Base-by-base conservation (phyloP, 106 monocot genomes). In the Cymbidium sinense region DNA sequence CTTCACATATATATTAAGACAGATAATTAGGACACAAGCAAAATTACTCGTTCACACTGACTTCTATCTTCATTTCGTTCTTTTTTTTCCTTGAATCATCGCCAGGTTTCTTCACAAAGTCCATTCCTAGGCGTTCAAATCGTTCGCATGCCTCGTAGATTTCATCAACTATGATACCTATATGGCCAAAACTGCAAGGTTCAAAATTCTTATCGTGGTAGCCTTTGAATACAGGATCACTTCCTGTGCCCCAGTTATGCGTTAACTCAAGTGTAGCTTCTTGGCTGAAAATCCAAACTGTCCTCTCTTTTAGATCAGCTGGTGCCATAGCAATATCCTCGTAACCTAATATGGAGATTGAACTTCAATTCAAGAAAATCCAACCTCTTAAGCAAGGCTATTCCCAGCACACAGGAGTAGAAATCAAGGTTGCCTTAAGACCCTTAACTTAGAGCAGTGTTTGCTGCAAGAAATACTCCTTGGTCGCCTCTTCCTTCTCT, bases 221-320 rank as follows among this genome's bases (percentile, higher is more conserved):
- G 73, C 92, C 98, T 83, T 94, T 92, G 74, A 98, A 98, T 30
- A 92, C 94, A 84, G 91, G 88, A 90, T 98, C 98, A 87, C 58
- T 94, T 86, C 94, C 98, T 43, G 98, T 92, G 28, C 98, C 98
- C 98, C 98, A 98, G 77, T 98, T 98, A 77, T 98, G 94, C 79
- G 98, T 98, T 21, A 98, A 87, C 86, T 98, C 98, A 76, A 98
- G 84, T 41, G 98, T 98, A 74, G 94, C 94, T 78, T 92, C 92
- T 78, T 98, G 98, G 77, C 87, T 37, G 69, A 98, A 98, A 37
- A 90, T 94, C 98, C 98, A 98, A 25, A 85, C 83, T 61, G 90
- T 94, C 73, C 94, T 78, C 72, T 94, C 77, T 27, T 79, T 69
- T 50, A 90, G 90, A 84, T 98, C 90, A 30, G 81, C 70, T 43